Conservation (phyloP, 257 asterid genomes). For the Plantago elongata region DNA sequence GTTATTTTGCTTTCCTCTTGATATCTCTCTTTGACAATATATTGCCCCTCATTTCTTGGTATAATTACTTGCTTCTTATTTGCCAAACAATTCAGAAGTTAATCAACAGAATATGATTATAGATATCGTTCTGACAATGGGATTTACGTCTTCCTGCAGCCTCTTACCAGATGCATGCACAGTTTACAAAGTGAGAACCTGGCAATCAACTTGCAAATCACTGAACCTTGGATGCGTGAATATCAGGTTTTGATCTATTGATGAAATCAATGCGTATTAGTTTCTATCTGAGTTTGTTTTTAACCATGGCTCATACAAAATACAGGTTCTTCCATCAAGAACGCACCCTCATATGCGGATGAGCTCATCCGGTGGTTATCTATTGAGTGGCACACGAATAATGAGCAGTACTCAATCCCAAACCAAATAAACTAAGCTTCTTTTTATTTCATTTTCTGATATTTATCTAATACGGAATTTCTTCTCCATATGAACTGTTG, state of each 20-base stretch:
- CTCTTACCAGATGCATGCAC: slow-evolving; percentile 88
- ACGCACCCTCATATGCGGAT: slow-evolving; percentile 96
- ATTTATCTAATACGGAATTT: too few relatives aligned
- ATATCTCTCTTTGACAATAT: background rate
- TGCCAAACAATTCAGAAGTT: too few relatives aligned
- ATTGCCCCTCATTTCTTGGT: too few relatives aligned
- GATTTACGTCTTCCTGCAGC: slow-evolving; percentile 40
- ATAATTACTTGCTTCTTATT: too few relatives aligned
- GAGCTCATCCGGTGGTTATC: slow-evolving; percentile 85
- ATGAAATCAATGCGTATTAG: background rate
- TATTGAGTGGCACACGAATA: slow-evolving; percentile 73
- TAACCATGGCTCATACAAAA: too few relatives aligned
- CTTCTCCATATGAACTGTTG: background rate
- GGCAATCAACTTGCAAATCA: slow-evolving; percentile 76
- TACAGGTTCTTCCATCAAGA: slow-evolving; percentile 80
- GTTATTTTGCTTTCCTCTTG: too few relatives aligned
- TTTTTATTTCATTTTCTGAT: too few relatives aligned
- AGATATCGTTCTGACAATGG: slow-evolving; percentile 1
- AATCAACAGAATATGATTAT: too few relatives aligned
- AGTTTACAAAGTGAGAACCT: slow-evolving; percentile 73
- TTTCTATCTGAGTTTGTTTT: too few relatives aligned
- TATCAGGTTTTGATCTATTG: slow-evolving; percentile 57
- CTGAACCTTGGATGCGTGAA: slow-evolving; percentile 90
- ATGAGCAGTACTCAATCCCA: slow-evolving; percentile 20
- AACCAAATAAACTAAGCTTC: slow-evolving; percentile 3